A percentile compares a stretch with the other conserved stretches of the same genome.
Conservation (phyloP, 2,329 filamentous ascomycete genomes). For the Sordariomycetes sp. region DNA sequence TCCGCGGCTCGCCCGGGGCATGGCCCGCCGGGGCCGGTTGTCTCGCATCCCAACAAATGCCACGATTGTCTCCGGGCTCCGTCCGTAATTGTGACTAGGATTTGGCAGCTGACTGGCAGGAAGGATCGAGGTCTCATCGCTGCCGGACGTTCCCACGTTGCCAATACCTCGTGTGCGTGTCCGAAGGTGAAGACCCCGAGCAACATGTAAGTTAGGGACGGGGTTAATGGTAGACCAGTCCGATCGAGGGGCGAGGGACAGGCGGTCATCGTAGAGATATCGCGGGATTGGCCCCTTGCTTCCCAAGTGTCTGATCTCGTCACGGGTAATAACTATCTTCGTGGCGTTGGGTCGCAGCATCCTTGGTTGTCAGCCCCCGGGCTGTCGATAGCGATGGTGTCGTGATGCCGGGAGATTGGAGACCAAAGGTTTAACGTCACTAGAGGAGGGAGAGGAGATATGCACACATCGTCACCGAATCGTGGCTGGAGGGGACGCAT, state of each 20-base stretch:
- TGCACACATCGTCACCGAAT: no score
- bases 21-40: neutral
- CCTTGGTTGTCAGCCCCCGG: no score
- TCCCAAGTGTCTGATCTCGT: neutral
- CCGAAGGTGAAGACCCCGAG: neutral
- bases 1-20: neutral
- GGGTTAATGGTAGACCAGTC: neutral
- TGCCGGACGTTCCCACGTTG: neutral
- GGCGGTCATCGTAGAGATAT: neutral
- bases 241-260: neutral
- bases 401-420: no score
- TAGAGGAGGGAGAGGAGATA: no score
- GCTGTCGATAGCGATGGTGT: no score
- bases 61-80: neutral
- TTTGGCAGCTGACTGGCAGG: neutral
- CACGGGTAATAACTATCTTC: neutral
- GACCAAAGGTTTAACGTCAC: no score
- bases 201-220: neutral
- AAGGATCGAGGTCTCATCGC: neutral
- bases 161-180: neutral
- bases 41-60: neutral
- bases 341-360: neutral
- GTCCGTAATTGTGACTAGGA: neutral
- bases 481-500: no score
- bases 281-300: neutral